Conservation (phyloP, 805 yeast species). For the Candida sithepensis region DNA sequence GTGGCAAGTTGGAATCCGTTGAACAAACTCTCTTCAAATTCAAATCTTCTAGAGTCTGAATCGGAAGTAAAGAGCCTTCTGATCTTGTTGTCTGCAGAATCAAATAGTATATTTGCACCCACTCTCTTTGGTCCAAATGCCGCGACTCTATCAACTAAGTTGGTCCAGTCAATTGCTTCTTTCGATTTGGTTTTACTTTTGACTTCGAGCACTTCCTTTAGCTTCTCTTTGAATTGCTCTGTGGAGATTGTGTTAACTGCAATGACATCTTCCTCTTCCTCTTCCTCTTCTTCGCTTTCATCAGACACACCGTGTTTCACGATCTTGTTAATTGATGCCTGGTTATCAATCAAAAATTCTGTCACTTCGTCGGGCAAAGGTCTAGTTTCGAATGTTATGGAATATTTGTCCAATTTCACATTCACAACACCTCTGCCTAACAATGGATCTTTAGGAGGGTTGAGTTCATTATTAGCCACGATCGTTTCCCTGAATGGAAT, state of each 20-base stretch:
- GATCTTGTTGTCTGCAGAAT: slow-evolving; percentile 36
- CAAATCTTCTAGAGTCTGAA: slow-evolving; percentile 22
- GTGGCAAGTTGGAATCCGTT: slow-evolving; percentile 85
- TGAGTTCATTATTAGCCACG: slow-evolving; percentile 42
- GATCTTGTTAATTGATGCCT: slow-evolving; percentile 38
- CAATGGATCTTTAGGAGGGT: slow-evolving; percentile 42
- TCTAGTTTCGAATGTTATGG: slow-evolving; percentile 37
- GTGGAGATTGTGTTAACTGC: slow-evolving; percentile 18
- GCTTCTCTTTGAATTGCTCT: slow-evolving; percentile 30
- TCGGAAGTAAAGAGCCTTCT: slow-evolving; percentile 29
- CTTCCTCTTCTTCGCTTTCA: slow-evolving; percentile 50
- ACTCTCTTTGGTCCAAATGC: slow-evolving; percentile 74
- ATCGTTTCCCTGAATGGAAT: slow-evolving; percentile 93
- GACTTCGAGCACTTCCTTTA: slow-evolving; percentile 27
- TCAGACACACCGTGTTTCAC: slow-evolving; percentile 24
- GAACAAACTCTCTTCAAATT: slow-evolving; percentile 58
- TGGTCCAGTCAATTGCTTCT: slow-evolving; percentile 29
- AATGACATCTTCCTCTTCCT: slow-evolving; percentile 28
- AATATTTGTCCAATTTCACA: slow-evolving; percentile 48
- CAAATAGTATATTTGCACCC: slow-evolving; percentile 75
- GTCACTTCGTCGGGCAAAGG: slow-evolving; percentile 56
- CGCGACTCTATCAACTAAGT: slow-evolving; percentile 40
- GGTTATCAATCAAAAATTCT: slow-evolving; percentile 46
- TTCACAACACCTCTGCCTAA: slow-evolving; percentile 49
- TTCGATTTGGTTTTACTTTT: slow-evolving; percentile 17